Conservation (phyloP, 2,329 filamentous ascomycete genomes). For the Aspergillus ibericus region DNA sequence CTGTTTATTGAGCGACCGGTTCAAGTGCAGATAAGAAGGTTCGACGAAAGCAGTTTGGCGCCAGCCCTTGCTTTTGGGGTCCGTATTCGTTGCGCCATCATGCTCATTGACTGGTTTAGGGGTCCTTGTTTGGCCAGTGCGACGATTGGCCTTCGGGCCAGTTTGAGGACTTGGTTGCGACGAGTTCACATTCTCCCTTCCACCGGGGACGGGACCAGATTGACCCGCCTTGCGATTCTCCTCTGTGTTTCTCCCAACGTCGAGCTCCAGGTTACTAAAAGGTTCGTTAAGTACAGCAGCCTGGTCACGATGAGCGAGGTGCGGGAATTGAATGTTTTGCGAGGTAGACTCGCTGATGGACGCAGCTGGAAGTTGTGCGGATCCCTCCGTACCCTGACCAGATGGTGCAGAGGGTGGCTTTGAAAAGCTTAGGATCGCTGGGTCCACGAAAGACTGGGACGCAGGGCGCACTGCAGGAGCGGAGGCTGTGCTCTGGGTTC, state of each 20-base stretch:
- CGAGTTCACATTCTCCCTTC: slow-evolving; percentile 19
- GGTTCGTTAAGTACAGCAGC: slow-evolving; percentile 45
- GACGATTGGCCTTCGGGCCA: slow-evolving; percentile 46
- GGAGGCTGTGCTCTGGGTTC: slow-evolving; percentile 13
- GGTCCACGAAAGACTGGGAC: slow-evolving; percentile 67
- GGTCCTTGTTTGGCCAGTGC: slow-evolving; percentile 46
- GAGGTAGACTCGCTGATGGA: slow-evolving; percentile 31
- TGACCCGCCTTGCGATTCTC: slow-evolving; percentile 14
- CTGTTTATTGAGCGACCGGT: slow-evolving; percentile 33
- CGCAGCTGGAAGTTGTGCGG: slow-evolving; percentile 17
- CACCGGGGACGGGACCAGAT: slow-evolving; percentile 14
- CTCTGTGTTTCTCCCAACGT: slow-evolving; percentile 20
- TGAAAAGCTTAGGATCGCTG: slow-evolving; percentile 73
- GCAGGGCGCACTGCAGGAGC: slow-evolving; percentile 30
- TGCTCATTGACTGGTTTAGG: slow-evolving; percentile 36
- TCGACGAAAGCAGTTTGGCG: slow-evolving; percentile 66
- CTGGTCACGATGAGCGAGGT: slow-evolving; percentile 25
- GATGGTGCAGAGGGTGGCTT: slow-evolving; percentile 27
- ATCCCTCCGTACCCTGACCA: slow-evolving; percentile 7
- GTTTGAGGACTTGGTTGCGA: slow-evolving; percentile 27
- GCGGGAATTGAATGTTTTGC: slow-evolving; percentile 13
- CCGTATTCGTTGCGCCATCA: slow-evolving; percentile 32
- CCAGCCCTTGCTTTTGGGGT: slow-evolving; percentile 62
- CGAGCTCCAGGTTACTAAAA: slow-evolving; percentile 44
- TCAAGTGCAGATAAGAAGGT: slow-evolving; percentile 48